A percentile compares a stretch with the other conserved stretches of the same genome.
Evolutionary conservation across 2,329 filamentous ascomycete species (phyloP).

Genomic region (Cryphonectria japonica): DNA sequence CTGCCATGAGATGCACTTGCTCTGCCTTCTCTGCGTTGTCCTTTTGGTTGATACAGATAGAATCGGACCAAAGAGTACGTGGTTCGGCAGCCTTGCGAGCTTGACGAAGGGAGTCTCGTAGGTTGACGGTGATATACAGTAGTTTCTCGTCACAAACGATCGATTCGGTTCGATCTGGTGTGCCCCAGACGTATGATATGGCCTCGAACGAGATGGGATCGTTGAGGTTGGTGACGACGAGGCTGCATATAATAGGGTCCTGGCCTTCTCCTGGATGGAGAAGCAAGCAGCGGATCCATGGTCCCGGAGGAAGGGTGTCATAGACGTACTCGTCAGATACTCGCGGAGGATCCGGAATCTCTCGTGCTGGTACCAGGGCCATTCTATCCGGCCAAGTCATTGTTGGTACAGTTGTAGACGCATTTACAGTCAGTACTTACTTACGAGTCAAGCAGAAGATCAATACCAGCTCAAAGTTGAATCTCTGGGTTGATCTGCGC

Average conservation of each 20-base stretch:
- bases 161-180: conserved; percentile 1
- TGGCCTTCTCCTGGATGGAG: not conserved
- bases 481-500: not conserved
- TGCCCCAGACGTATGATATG: conserved; percentile 20
- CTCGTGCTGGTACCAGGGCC: not conserved
- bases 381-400: not conserved
- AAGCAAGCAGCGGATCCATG: not conserved
- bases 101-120: not conserved
- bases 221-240: not conserved
- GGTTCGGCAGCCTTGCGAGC: not conserved
- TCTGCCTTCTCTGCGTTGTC: conserved; percentile 7
- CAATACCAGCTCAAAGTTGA: not conserved
- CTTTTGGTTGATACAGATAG: conserved; percentile 18
- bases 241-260: not conserved
- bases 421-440: not conserved
- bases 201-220: not conserved
- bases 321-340: not conserved
- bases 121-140: not conserved
- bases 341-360: not conserved
- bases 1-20: conserved; percentile 8
- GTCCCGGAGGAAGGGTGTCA: not conserved
- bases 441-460: not conserved
- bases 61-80: conserved; percentile 1
- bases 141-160: not conserved
- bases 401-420: not conserved